Evolutionary conservation across 2,329 filamentous ascomycete species (phyloP), one percentile per base, ranked within the genome.

Genomic region (Fusarium illudens): DNA sequence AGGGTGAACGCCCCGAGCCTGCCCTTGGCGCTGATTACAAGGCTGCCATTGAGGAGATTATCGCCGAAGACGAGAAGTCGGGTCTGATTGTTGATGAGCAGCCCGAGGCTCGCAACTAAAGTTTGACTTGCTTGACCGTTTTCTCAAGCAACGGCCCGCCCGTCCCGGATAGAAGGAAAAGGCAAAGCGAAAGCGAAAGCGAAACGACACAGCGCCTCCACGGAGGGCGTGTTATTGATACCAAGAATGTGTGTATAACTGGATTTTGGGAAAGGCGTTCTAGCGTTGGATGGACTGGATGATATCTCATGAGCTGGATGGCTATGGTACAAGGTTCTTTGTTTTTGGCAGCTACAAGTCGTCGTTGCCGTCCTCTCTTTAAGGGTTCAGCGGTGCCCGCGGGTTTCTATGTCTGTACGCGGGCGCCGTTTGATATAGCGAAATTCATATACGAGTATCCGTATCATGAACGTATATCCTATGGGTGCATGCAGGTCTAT

Each of bases 41-140:
- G 75, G 75, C 77, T n/a, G 67, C 76, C 3, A 68, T 68, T 12
- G 62, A 72, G n/a, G 83, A 84, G 68, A 75, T 72, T 48, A 30
- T 64, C 50, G 79, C 60, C 13, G 78, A 77, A 2, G 82, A 85
- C 20, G 86, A 87, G 76, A 87, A 87, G 79, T 74, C 79, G 6
- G 80, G 81, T 27, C 77, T 88, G 58, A 83, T 87, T 78, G 77
- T 77, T 17, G 76, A 79, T 60, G 56, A 74, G 36, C 71, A 75
- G 29, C 69, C 70, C 12, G 68, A 70, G 17, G n/a, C 68, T 36
- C 72, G 71, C 48, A 64, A 70, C 51, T 76, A 70, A 36, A 60
- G 15, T 13, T 19, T 33, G 19, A 46, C 36, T 48, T 19, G 10
- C 20, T 19, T 15, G 17, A 17, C 20, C 22, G 15, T 59, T 39